Evolutionary conservation across 257 asterid genomes (phyloP).

Genomic region (Ilex aquifolium): DNA sequence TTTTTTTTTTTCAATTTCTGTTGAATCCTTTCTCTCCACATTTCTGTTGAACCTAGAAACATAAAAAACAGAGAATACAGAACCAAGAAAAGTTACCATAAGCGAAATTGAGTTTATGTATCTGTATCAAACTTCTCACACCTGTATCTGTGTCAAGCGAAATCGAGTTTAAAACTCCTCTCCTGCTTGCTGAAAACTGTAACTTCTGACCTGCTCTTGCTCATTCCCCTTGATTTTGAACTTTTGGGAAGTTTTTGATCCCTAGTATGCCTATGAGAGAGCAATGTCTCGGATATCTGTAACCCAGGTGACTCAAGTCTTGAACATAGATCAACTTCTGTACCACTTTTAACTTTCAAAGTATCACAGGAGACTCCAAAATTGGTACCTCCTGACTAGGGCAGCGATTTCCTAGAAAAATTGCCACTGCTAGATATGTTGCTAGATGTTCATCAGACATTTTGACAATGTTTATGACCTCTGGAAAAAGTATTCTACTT

Average conservation of each 20-base stretch:
- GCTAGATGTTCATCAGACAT: conserved; percentile 17
- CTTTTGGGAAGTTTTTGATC: conserved; percentile 25
- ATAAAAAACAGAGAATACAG: too few species aligned
- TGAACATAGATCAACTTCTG: conserved; percentile 26
- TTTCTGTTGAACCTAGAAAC: too few species aligned
- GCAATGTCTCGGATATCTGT: conserved; percentile 17
- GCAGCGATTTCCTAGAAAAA: conserved; percentile 10
- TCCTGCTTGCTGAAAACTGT: conserved; percentile 23
- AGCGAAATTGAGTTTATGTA: not conserved
- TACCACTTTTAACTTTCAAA: conserved; percentile 16
- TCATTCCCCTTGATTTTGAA: conserved; percentile 31
- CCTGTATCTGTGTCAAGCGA: conserved; percentile 31
- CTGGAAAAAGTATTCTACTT: conserved; percentile 24
- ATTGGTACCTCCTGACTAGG: conserved; percentile 17
- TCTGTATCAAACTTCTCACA: conserved; percentile 19
- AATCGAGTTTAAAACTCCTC: conserved; percentile 4
- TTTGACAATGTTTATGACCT: conserved; percentile 15
- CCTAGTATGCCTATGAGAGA: conserved; percentile 21
- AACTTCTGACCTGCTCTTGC: conserved; percentile 27
- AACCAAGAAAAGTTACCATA: too few species aligned
- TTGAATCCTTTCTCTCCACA: too few species aligned
- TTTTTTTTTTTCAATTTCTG: too few species aligned
- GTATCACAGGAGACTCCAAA: not conserved
- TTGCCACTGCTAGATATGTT: conserved; percentile 14
- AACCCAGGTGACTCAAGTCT: conserved; percentile 24